These are phyloP conservation scores for Capsicum chinense DNA, from an alignment of 257 asterid species.

Conservation along the genomic window DNA sequence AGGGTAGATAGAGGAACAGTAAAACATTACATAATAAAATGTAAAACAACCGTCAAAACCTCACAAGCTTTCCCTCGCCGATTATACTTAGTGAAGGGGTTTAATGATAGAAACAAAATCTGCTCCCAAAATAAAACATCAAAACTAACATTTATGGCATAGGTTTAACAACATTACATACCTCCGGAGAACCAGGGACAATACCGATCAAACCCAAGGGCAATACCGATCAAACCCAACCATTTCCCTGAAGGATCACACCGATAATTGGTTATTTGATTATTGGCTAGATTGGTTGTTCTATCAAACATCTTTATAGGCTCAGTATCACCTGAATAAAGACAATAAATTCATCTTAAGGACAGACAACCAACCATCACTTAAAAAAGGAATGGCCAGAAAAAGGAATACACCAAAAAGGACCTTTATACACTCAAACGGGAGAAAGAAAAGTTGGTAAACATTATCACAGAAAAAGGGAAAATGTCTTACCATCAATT, in stretches of 20 bases:
- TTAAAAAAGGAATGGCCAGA: neutral
- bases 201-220: constrained; percentile 56
- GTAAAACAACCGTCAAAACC: constrained; percentile 1
- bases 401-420: neutral
- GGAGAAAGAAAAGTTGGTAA: constrained; percentile 10
- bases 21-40: constrained; percentile 2
- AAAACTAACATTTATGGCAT: neutral
- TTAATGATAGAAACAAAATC: constrained; percentile 22
- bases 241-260: constrained; percentile 98
- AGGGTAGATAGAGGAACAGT: neutral
- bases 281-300: constrained; percentile 88
- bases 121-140: neutral
- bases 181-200: constrained; percentile 86
- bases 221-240: constrained; percentile 97
- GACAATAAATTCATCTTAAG: constrained; percentile 27
- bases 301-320: constrained; percentile 97
- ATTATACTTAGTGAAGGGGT: neutral
- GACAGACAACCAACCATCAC: constrained; percentile 28
- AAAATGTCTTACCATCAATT: constrained; percentile 66
- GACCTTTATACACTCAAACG: neutral
- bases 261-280: constrained; percentile 90
- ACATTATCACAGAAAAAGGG: neutral
- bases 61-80: neutral
- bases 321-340: constrained; percentile 79
- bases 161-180: constrained; percentile 38